Evolutionary conservation across 495 filamentous ascomycete genomes (phyloP), one percentile per base, ranked within the genome.

Genomic region (Xeromyces bisporus): DNA sequence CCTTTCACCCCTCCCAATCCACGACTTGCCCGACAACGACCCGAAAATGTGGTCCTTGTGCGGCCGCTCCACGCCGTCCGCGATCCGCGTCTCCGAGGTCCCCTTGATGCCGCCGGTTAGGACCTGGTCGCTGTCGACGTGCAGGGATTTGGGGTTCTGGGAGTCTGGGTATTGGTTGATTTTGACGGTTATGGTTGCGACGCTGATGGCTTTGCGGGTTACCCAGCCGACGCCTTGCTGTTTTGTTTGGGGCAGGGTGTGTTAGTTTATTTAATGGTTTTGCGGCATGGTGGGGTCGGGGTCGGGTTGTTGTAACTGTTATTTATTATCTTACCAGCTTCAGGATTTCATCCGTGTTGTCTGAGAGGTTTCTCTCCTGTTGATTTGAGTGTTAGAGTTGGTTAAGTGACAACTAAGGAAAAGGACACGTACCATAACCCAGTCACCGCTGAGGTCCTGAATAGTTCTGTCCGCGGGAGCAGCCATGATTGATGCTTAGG

Each of bases 1-100:
- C n/a, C n/a, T n/a, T n/a, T n/a, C n/a, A n/a, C n/a, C n/a, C n/a
- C n/a, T n/a, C n/a, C n/a, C n/a, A 41, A 67, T 73, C n/a, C 69
- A 62, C 16, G 62, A 67, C 32, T 67, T 58, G 15, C 79, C 84
- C 13, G 55, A 50, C 25, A 92, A 55, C 8, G 53, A 55, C 13
- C 89, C 87, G 47, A 93, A 96, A 33, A 93, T 66, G 56, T 73
- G 68, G 56, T 94, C 87, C 15, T 51, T 51, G 56, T 89, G 82
- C 25, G 71, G 66, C 36, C 81, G 77, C 44, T 56, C 64, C 18
- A 39, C 38, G 67, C 70, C 74, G 63, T 94, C 81, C 1, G 87
- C 58, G 17, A 48, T 67, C 36, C 87, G 79, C 15, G 55, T 50
- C 55, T 93, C 85, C 17, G 63, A 62, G 14, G 77, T 77, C 35